These are phyloP conservation scores for Urochloa ruziziensis DNA, from an alignment of 176 grass and related monocot species.

Conservation along the genomic window DNA sequence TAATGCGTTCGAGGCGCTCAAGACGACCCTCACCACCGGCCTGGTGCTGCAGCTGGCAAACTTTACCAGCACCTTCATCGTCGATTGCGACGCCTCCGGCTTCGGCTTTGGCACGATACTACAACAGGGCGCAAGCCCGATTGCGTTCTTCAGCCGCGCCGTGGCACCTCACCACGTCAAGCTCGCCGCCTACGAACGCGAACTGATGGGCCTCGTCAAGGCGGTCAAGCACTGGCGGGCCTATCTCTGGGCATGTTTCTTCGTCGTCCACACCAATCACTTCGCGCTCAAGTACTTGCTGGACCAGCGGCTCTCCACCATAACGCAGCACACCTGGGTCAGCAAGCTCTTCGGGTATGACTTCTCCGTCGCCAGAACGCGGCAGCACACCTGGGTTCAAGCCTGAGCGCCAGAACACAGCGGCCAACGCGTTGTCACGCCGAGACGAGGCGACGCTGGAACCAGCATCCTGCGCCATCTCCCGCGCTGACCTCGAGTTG, in stretches of 20 bases:
- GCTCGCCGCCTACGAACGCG: not conserved
- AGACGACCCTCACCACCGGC: rapidly evolving
- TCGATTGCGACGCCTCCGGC: not conserved
- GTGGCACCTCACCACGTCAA: not conserved
- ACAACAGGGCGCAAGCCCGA: not conserved
- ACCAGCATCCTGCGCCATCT: rapidly evolving
- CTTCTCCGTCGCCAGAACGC: too few relatives aligned
- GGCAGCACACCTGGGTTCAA: too few relatives aligned
- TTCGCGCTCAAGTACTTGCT: not conserved
- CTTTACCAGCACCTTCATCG: not conserved
- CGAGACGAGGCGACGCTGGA: not conserved
- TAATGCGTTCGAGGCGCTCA: too few relatives aligned
- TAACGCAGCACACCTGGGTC: not conserved
- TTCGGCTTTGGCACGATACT: not conserved
- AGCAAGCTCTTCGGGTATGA: not conserved
- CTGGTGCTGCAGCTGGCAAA: not conserved
- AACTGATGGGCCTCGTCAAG: not conserved
- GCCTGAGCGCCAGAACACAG: not conserved
- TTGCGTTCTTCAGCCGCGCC: not conserved
- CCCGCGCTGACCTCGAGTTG: too few relatives aligned
- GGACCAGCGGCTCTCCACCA: not conserved
- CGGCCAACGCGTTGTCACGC: not conserved
- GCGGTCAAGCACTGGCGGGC: not conserved
- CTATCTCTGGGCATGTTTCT: not conserved
- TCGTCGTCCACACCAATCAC: not conserved